Base-by-base conservation (phyloP, 768 basidiomycete species). In the Termitomyces titanicus region DNA sequence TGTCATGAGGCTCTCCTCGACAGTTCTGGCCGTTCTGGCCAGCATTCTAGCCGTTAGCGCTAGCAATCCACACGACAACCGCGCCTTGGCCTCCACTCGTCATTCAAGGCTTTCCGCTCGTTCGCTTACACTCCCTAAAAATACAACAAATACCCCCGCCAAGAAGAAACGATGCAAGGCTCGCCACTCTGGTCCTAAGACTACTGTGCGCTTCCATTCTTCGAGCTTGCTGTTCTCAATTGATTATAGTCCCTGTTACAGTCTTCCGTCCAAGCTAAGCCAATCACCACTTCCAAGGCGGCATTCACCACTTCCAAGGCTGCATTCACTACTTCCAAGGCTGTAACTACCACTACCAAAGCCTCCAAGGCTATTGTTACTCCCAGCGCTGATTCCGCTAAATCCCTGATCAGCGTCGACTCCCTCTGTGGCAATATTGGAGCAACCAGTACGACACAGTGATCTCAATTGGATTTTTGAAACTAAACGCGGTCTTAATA, bases 381-480 rank as follows among this genome's bases (percentile, higher is more conserved):
- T 15, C 37, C 56, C n/a, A 61, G 49, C 33, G 68, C 43, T 9
- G 46, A 43, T 31, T 24, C 51, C 27, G 47, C 53, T 17, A 59
- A 55, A 35, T 68, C 71, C 25, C 43, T 78, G 44, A 70, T 81
- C 57, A 64, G 67, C n/a, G 70, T 79, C 52, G 40, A 61, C 12
- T 68, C 70, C 24, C 58, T 59, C 35, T 86, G 84, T 60, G 83
- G 82, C 39, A 54, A 64, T 54, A 75, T 65, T 60, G 76, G 82
- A 61, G 82, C 85, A 51, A 79, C 78, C 3, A 61, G 84, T 80
- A 55, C 37, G 73, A 69, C 25, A 15, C 13, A 34, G 22, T 47
- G 15, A 54, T 52, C 15, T 38, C 39, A 27, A 18, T 13, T 46
- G 18, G 20, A 47, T 11, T 18, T 52, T n/a, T 34, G 1, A 25